Conservation (phyloP, 352 stramenopile species). For the Bremia lactucae region DNA sequence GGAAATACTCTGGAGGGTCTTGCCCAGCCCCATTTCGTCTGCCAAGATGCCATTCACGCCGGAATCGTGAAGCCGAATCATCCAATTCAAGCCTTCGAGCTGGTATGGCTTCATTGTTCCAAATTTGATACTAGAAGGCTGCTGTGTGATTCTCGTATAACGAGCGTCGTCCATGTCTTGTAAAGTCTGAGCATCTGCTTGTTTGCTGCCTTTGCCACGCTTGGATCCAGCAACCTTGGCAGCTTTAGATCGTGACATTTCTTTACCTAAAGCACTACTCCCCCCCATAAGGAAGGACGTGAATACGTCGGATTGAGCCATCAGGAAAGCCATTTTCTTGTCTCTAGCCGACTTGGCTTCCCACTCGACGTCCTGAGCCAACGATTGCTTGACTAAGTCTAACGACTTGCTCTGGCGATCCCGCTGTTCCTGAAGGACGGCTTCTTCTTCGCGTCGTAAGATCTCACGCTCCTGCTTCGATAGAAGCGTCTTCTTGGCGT, state of each 20-base stretch:
- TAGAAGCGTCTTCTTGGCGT: slow-evolving; percentile 28
- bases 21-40: slow-evolving; percentile 87
- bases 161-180: slow-evolving; percentile 74
- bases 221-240: slow-evolving; percentile 36
- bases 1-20: slow-evolving; percentile 97
- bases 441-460: slow-evolving; percentile 57
- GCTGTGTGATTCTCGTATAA: slow-evolving; percentile 72
- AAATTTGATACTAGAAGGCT: slow-evolving; percentile 76
- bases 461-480: slow-evolving; percentile 48
- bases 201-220: slow-evolving; percentile 53
- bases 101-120: slow-evolving; percentile 86
- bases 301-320: slow-evolving; percentile 84
- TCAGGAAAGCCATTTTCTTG: slow-evolving; percentile 81
- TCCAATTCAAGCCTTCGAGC: slow-evolving; percentile 84
- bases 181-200: slow-evolving; percentile 54
- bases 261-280: slow-evolving; percentile 60
- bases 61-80: slow-evolving; percentile 90
- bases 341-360: slow-evolving; percentile 36
- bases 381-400: slow-evolving; percentile 49
- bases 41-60: slow-evolving; percentile 80
- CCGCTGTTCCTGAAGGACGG: slow-evolving; percentile 60
- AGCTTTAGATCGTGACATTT: slow-evolving; percentile 50
- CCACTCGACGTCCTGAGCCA: slow-evolving; percentile 45
- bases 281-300: slow-evolving; percentile 83
- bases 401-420: slow-evolving; percentile 68